Percentiles rank a stretch among this genome's conserved stretches.
Conservation (phyloP, 2,329 filamentous ascomycete species). For the Huntiella bhutanensis region DNA sequence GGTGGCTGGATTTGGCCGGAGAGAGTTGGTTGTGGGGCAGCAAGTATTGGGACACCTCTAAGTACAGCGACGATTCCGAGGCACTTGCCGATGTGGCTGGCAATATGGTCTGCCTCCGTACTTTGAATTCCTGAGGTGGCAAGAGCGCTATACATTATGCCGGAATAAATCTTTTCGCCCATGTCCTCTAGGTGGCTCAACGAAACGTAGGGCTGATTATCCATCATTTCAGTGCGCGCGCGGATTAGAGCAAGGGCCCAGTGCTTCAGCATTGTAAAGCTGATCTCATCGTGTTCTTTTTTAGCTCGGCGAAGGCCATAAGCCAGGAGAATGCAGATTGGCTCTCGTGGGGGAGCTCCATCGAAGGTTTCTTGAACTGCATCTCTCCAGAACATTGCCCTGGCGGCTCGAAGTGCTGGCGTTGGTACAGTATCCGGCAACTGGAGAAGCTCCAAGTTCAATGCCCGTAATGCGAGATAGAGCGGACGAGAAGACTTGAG, state of each 20-base stretch:
- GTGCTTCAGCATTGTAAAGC: slow-evolving; percentile 35
- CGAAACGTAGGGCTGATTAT: slow-evolving; percentile 61
- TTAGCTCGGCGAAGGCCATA: slow-evolving; percentile 28
- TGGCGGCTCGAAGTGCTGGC: slow-evolving; percentile 68
- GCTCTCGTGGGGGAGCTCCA: slow-evolving; percentile 68
- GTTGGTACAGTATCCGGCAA: slow-evolving; percentile 82
- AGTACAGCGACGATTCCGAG: slow-evolving; percentile 72
- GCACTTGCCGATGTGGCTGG: slow-evolving; percentile 88
- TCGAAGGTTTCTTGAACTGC: slow-evolving; percentile 60
- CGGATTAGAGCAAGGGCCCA: slow-evolving; percentile 63
- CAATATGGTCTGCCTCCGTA: slow-evolving; percentile 75
- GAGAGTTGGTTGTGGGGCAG: slow-evolving; percentile 19
- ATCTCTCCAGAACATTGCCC: slow-evolving; percentile 91
- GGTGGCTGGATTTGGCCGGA: slow-evolving; percentile 21
- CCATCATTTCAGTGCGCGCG: slow-evolving; percentile 64
- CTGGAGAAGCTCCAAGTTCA: slow-evolving; percentile 82
- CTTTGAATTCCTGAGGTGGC: slow-evolving; percentile 63
- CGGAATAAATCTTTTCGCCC: slow-evolving; percentile 87
- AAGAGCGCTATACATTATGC: slow-evolving; percentile 72
- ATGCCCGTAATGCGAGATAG: slow-evolving; percentile 75
- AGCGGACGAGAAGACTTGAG: slow-evolving; percentile 56
- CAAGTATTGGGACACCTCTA: slow-evolving; percentile 75
- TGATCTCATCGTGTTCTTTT: not conserved
- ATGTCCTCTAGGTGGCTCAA: slow-evolving; percentile 66
- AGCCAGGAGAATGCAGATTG: slow-evolving; percentile 68